Evolutionary conservation across 768 basidiomycete genomes (phyloP), one percentile per base, ranked within the genome.

Genomic region (Serendipita sp.): DNA sequence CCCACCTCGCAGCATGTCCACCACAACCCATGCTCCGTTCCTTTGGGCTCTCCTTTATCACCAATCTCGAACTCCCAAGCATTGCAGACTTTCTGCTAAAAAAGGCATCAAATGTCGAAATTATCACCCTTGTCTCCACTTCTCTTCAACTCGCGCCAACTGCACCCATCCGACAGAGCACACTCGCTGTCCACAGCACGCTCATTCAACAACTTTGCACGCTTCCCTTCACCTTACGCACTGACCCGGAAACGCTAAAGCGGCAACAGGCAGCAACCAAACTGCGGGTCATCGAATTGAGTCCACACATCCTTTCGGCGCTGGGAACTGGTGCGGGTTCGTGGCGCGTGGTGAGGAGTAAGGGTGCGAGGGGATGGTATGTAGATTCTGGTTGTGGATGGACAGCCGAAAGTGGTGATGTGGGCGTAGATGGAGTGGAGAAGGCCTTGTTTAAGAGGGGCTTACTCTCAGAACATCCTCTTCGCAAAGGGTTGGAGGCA

Each of bases 291-390:
- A 80, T 99, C 63, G 95, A 99, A 74, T 75, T 97, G 13, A 83
- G 87, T 34, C 80, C 83, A 15, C 76, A 80, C 23, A 78, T 90
- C 68, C 79, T 97, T 3, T 77, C 81, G 53, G 81, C 80, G 3
- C 77, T 95, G 1, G 90, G 90, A 4, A 80, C 79, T 0, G 91
- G 91, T 3, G 89, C 84, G 0, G 88, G 85, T 3, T 76, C 87
- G 34, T 99, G 95, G 95, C 81, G 86, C 62, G 86, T 88, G 66
- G 78, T 98, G n/a, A 79, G 83, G 65, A 91, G 90, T 70, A 96
- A 96, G 72, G 95, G 95, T 5, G 87, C 91, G 0, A 76, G 95
- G 27, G 93, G 91, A 2, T 98, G 94, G 93, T 96, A 91, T 70
- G 91, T 94, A 62, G 88, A 97, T 72, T 82, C 86, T 0, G 88